Percentiles rank a stretch among this genome's conserved stretches.
Evolutionary conservation across 2,329 filamentous ascomycete species (phyloP).

Genomic region (Canariomyces notabilis): DNA sequence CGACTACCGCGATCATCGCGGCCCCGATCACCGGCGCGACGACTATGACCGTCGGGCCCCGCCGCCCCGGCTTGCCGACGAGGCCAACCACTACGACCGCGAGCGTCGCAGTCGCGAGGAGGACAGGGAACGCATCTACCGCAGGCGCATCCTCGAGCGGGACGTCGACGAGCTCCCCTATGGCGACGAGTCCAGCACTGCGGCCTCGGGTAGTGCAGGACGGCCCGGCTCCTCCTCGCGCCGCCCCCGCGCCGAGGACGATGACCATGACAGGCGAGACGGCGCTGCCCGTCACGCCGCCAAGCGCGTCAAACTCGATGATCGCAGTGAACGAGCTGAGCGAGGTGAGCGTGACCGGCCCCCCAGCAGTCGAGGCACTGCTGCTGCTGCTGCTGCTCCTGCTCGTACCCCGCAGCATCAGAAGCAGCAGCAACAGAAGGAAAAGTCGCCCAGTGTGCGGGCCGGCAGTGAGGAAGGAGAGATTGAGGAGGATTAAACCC

Average conservation of each 20-base stretch:
- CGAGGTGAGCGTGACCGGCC: constrained; percentile 49
- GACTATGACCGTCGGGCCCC: constrained; percentile 46
- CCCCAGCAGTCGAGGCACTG: constrained; percentile 39
- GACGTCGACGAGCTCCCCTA: constrained; percentile 87
- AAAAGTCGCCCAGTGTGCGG: constrained; percentile 53
- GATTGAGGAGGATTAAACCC: constrained; percentile 72
- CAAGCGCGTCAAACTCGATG: constrained; percentile 61
- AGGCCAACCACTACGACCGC: constrained; percentile 68
- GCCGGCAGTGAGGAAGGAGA: constrained; percentile 96
- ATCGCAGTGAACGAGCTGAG: constrained; percentile 26
- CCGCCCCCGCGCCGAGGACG: constrained; percentile 72
- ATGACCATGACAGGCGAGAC: constrained; percentile 57
- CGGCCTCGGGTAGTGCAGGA: constrained; percentile 21
- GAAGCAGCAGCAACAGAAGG: constrained; percentile 37
- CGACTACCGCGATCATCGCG: constrained; percentile 31
- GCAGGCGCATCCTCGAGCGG: constrained; percentile 67
- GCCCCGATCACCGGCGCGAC: constrained; percentile 35
- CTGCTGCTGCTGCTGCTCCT: constrained; percentile 41
- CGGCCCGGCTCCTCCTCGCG: constrained; percentile 48
- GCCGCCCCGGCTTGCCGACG: constrained; percentile 56
- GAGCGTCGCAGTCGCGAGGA: constrained; percentile 85
- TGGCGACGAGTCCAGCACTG: constrained; percentile 56
- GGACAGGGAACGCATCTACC: constrained; percentile 82
- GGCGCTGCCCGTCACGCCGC: constrained; percentile 31
- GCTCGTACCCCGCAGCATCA: constrained; percentile 31